Evolutionary conservation across 192 early-diverging fungal genomes (phyloP), one percentile per base, ranked within the genome.

Genomic region (Rhizophagus sp.): DNA sequence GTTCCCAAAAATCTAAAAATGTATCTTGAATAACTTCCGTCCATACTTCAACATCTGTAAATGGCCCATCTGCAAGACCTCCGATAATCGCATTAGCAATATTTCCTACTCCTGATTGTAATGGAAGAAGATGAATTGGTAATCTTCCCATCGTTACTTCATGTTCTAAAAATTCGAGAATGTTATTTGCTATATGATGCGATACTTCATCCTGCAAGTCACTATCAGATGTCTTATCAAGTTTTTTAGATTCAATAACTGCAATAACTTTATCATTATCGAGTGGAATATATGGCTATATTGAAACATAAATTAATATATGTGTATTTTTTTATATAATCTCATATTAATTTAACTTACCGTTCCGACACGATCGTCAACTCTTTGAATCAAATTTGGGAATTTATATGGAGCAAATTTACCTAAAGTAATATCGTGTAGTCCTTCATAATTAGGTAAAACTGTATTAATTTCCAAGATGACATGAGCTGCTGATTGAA

Each of bases 11-110:
- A 76, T 76, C 74, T 33, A 76, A 33, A 72, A 86, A 86, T 68
- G 85, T 86, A 73, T 86, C 85, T 76, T 86, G 85, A 74, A 86
- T 75, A 10, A 86, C 85, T 76, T 86, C 85, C 22, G 85, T 86
- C 61, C 75, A 86, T 41, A 80, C 85, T 86, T 84, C 83, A 81
- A 86, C 83, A 66, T 86, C 47, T 19, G 81, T 34, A 39, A 86
- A 86, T 8, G 75, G 81, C 4, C 81, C 81, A 44, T 86, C 78
- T 24, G 83, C 82, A 41, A 86, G 76, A 47, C 85, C 85, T 67
- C 83, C 83, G 79, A 86, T 86, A 34, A 86, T 80, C 67, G 83
- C 81, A 71, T 86, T 86, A 17, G 85, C 85, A 71, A 86, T 86
- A 71, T 86, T 86, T 76, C 85, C 85, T 63, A 86, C 84, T 34